These are phyloP conservation scores for Abortiporus biennis DNA, from an alignment of 1,284 basidiomycete genomes.

Conservation along the genomic window DNA sequence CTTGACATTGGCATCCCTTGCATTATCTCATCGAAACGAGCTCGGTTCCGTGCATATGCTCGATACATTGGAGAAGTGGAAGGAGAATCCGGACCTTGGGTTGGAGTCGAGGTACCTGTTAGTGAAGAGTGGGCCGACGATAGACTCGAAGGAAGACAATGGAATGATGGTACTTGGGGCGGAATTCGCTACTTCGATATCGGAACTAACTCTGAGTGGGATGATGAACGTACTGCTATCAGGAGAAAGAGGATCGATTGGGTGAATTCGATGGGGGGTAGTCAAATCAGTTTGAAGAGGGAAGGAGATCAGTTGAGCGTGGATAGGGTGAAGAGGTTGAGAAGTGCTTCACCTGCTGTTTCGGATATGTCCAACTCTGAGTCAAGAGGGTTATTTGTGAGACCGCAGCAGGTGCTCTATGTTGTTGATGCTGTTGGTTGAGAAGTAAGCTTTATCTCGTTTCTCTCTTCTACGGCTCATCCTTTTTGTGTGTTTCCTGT, in stretches of 20 bases:
- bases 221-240: slow-evolving; percentile 37
- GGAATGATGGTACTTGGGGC: slow-evolving; percentile 80
- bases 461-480: too few species aligned
- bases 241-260: slow-evolving; percentile 42
- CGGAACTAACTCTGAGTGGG: slow-evolving; percentile 51
- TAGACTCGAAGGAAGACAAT: slow-evolving; percentile 51
- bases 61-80: slow-evolving; percentile 83
- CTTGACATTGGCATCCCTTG: slow-evolving; percentile 89
- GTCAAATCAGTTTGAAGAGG: slow-evolving; percentile 42
- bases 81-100: slow-evolving; percentile 81
- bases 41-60: slow-evolving; percentile 81
- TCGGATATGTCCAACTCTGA: slow-evolving; percentile 59
- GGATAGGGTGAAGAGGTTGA: slow-evolving; percentile 57
- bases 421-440: slow-evolving; percentile 66
- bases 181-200: slow-evolving; percentile 82
- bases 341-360: slow-evolving; percentile 64
- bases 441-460: too few species aligned
- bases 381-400: slow-evolving; percentile 69
- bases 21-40: slow-evolving; percentile 79
- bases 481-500: too few species aligned
- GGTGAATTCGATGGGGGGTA: slow-evolving; percentile 21
- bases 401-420: slow-evolving; percentile 77
- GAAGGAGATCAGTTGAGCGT: slow-evolving; percentile 61
- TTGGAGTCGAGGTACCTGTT: slow-evolving; percentile 85
- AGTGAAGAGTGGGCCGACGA: slow-evolving; percentile 50